These are phyloP conservation scores for Apiospora marii DNA, from an alignment of 2,329 filamentous ascomycete species.

Conservation along the genomic window DNA sequence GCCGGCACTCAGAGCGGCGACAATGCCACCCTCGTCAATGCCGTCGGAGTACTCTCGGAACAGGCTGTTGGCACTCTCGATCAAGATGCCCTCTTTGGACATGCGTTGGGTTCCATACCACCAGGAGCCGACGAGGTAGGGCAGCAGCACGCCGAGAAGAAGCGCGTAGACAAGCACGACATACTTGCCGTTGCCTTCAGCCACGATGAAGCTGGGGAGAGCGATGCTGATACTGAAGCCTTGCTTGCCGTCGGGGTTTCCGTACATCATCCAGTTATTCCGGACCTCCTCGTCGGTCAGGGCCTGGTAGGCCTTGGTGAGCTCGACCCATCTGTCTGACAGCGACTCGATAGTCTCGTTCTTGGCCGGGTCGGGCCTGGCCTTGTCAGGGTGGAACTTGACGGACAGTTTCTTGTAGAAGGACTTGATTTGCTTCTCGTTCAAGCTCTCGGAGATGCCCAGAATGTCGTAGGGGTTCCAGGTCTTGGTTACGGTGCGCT, in stretches of 20 bases:
- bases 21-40: constrained; percentile 80
- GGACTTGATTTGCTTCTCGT: constrained; percentile 90
- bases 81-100: constrained; percentile 91
- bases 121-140: constrained; percentile 95
- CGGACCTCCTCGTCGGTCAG: constrained; percentile 96
- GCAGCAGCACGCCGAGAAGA: constrained; percentile 87
- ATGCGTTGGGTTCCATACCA: constrained; percentile 96
- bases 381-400: constrained; percentile 92
- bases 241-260: constrained; percentile 97
- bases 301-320: constrained; percentile 97
- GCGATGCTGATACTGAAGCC: constrained; percentile 98
- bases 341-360: constrained; percentile 88
- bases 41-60: constrained; percentile 92
- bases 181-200: constrained; percentile 94
- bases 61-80: constrained; percentile 92
- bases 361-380: constrained; percentile 80
- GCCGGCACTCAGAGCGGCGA: constrained; percentile 83
- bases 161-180: constrained; percentile 89
- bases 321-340: constrained; percentile 89
- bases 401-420: constrained; percentile 88
- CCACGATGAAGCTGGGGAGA: constrained; percentile 89
- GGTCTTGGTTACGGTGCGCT: constrained; percentile 74
- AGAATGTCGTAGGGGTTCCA: constrained; percentile 99
- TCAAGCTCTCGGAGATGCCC: constrained; percentile 82
- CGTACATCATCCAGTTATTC: constrained; percentile 96